Base-by-base conservation (phyloP, 371 early-diverging fungal genomes). In the Apophysomyces sp. region DNA sequence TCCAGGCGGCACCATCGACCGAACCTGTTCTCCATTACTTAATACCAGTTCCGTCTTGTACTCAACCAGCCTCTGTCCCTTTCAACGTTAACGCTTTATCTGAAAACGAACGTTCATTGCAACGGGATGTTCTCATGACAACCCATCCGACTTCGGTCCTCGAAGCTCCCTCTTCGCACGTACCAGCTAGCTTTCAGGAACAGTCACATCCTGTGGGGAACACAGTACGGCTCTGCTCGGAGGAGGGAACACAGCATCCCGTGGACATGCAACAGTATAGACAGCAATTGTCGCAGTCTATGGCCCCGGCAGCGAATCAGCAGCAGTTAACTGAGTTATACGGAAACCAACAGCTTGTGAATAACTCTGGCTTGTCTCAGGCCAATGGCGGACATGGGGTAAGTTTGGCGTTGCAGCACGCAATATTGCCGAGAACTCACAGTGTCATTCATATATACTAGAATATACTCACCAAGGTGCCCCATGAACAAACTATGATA, bases 121-220 rank as follows among this genome's bases (percentile, higher is more conserved):
- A 26, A 44, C 21, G 21, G 24, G 0, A 16, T 44, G 24, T 16
- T n/a, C 24, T 44, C 18, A 44, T 44, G 49, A 44, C 49, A 44
- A 16, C 49, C 11, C 49, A 44, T 44, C 49, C 16, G 7, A 44
- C 49, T 44, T 21, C 49, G 24, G 49, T 44, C 49, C 49, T 44
- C 49, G 49, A 44, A 44, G 24, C 49, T 8, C 34, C 34, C 6
- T 44, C 49, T 44, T 26, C 49, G 41, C 41, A 44, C 49, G 49
- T 44, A 44, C 49, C 49, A 44, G 21, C 21, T 8, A n/a, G 9
- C 49, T 44, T 44, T 44, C 49, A 44, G 26, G 21, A 44, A 44
- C 49, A 44, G 49, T 44, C 49, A 44, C 49, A 26, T 9, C 49
- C 49, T 44, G 49, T 44, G 49, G 49, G 49, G 49, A 44, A 44